Conservation (phyloP, 108 stramenopile species). For the Cyclostephanos tholiformis region DNA sequence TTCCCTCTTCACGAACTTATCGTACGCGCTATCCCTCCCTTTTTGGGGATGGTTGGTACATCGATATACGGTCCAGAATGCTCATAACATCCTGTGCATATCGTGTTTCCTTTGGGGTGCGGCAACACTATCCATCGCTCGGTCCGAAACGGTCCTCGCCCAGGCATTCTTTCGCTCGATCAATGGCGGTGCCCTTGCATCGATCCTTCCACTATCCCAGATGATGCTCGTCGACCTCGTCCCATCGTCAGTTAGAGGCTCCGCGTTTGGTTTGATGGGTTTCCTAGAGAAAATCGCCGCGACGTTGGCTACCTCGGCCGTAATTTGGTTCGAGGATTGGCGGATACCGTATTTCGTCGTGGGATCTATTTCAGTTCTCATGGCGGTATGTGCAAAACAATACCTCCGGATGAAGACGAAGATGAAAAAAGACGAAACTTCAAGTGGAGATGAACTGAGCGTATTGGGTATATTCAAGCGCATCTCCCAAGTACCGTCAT, state of each 20-base stretch:
- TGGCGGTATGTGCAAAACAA: constrained; percentile 28
- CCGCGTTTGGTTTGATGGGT: constrained; percentile 58
- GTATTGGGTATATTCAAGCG: constrained; percentile 47
- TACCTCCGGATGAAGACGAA: constrained; percentile 22
- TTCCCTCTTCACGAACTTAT: constrained; percentile 53
- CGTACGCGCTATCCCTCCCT: constrained; percentile 52
- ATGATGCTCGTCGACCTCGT: constrained; percentile 53
- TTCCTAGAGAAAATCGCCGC: constrained; percentile 52
- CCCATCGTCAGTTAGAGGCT: constrained; percentile 31
- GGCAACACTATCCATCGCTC: constrained; percentile 50
- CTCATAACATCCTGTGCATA: constrained; percentile 30
- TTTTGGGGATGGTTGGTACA: constrained; percentile 58
- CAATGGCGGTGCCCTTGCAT: constrained; percentile 51
- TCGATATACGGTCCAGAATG: constrained; percentile 23
- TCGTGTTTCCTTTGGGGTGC: constrained; percentile 55
- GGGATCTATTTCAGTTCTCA: constrained; percentile 41
- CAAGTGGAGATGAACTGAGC: constrained; percentile 26
- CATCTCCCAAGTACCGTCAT: constrained; percentile 49
- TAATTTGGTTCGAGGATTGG: constrained; percentile 54
- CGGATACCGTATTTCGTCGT: constrained; percentile 41
- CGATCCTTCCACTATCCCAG: constrained; percentile 59
- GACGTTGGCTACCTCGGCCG: constrained; percentile 45
- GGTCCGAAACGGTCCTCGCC: constrained; percentile 23
- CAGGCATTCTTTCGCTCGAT: constrained; percentile 47
- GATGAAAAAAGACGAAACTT: constrained; percentile 1